phyloP scores from a whole-genome alignment of 768 basidiomycete species.

The Collybia nuda region DNA sequence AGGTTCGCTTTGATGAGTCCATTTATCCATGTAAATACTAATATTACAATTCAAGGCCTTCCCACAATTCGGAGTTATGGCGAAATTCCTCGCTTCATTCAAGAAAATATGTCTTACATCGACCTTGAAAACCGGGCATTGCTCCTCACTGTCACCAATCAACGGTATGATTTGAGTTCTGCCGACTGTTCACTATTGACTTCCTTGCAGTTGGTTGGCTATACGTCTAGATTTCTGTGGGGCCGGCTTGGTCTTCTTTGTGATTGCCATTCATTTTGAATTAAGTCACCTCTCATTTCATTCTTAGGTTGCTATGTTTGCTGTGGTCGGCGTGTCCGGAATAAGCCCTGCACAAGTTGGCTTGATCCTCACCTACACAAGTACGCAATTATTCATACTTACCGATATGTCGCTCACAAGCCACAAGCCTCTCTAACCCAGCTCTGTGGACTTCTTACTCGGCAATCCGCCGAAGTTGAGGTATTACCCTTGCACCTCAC shows the following conservation, averaged over 20 bases:
- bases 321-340: slow-evolving; percentile 51
- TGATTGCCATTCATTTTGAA: slow-evolving; percentile 21
- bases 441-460: slow-evolving; percentile 50
- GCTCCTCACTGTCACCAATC: slow-evolving; percentile 64
- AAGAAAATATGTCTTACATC: slow-evolving; percentile 63
- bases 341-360: slow-evolving; percentile 72
- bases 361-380: slow-evolving; percentile 67
- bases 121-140: slow-evolving; percentile 77
- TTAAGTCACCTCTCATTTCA: not conserved
- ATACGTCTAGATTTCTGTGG: slow-evolving; percentile 73
- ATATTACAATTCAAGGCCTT: slow-evolving; percentile 18
- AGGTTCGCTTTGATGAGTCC: slow-evolving; percentile 23
- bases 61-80: slow-evolving; percentile 76
- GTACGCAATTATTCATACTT: slow-evolving; percentile 25
- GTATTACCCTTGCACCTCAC: slow-evolving; percentile 24
- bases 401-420: not conserved
- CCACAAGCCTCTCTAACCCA: slow-evolving; percentile 48
- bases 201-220: slow-evolving; percentile 55
- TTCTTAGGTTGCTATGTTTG: slow-evolving; percentile 63
- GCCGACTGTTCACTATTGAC: not conserved
- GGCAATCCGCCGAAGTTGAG: slow-evolving; percentile 67
- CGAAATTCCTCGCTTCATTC: slow-evolving; percentile 57
- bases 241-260: slow-evolving; percentile 53
- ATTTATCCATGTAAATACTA: not conserved
- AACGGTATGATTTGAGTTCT: slow-evolving; percentile 37